Evolutionary conservation across 176 grass and related monocot genomes (phyloP).

Genomic region (Aegilops sharonensis): DNA sequence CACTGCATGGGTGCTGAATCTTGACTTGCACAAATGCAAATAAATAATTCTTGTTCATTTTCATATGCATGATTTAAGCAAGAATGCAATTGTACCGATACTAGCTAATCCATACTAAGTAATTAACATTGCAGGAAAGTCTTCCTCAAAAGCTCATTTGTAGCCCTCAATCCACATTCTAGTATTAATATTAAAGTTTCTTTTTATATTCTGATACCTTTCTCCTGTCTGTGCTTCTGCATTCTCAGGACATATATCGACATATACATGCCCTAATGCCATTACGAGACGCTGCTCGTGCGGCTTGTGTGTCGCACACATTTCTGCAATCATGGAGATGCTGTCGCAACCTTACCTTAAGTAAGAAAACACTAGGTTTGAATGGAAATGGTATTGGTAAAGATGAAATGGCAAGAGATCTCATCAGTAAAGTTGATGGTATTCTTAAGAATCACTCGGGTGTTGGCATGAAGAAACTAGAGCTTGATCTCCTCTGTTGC

Average conservation of each 20-base stretch:
- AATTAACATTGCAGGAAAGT: neutral
- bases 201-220: neutral
- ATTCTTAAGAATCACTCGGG: neutral
- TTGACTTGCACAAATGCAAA: neutral
- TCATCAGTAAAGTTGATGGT: neutral
- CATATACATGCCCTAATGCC: neutral
- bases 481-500: neutral
- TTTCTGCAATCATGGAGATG: neutral
- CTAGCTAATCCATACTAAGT: neutral
- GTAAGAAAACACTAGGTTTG: neutral
- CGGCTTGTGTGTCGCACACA: neutral
- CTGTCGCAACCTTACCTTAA: neutral
- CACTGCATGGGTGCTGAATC: neutral
- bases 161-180: neutral
- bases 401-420: neutral
- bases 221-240: neutral
- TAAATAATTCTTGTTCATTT: neutral
- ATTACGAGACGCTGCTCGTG: neutral
- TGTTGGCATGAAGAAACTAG: neutral
- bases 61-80: neutral
- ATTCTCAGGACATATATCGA: neutral
- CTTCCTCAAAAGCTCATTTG: neutral
- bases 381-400: neutral
- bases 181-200: neutral
- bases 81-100: neutral